Evolutionary conservation across 202 grass and related monocot genomes (phyloP).

Genomic region (Hordeum pubiflorum): DNA sequence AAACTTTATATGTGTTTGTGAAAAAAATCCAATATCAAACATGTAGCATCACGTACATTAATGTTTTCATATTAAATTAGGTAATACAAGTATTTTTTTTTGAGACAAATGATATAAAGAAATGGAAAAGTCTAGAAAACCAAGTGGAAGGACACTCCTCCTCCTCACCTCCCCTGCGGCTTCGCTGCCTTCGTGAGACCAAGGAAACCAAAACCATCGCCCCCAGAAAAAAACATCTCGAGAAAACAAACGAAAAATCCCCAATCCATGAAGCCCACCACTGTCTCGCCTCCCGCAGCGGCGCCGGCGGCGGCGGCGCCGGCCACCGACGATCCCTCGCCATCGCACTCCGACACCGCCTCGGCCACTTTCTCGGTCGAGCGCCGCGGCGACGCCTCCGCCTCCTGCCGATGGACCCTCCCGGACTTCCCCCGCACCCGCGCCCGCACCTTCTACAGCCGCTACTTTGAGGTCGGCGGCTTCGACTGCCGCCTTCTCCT

Average conservation of each 20-base stretch:
- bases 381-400: constrained; percentile 61
- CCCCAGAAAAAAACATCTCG: background rate
- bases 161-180: background rate
- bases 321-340: constrained; percentile 34
- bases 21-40: no score
- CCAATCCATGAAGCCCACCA: constrained; percentile 55
- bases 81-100: background rate
- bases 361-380: constrained; percentile 51
- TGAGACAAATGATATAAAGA: background rate
- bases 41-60: no score
- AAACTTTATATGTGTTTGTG: no score
- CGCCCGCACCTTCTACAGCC: constrained; percentile 71
- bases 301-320: constrained; percentile 17
- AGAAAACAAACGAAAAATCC: constrained; percentile 40
- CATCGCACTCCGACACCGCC: constrained; percentile 31
- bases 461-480: constrained; percentile 88
- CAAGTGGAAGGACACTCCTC: background rate
- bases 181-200: constrained; percentile 3
- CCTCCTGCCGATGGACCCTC: constrained; percentile 79
- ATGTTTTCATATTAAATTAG: background rate
- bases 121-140: background rate
- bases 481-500: constrained; percentile 92
- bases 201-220: constrained; percentile 25
- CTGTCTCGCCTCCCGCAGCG: constrained; percentile 15
- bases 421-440: constrained; percentile 68